Conservation (phyloP, 1,284 basidiomycete genomes). For the Paramarasmius palmivorus region DNA sequence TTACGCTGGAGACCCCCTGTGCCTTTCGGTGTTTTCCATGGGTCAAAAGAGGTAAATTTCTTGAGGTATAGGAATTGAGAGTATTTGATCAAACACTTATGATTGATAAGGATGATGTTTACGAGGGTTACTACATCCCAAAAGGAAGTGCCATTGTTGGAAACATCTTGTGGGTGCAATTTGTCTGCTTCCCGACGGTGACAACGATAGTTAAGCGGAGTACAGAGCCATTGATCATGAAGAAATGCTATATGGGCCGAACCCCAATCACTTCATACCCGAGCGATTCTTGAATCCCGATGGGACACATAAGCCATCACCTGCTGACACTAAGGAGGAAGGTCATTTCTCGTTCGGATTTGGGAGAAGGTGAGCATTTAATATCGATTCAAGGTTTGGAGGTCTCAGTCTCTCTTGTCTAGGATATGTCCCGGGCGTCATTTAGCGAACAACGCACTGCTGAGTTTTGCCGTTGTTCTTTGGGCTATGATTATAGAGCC, state of each 20-base stretch:
- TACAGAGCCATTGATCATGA: constrained; percentile 6
- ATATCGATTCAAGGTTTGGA: no score
- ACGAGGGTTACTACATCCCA: constrained; percentile 10
- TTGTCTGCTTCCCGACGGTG: no score
- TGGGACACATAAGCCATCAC: not conserved
- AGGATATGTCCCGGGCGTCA: no score
- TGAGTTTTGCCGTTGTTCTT: no score
- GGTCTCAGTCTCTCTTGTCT: no score
- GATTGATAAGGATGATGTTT: constrained; percentile 12
- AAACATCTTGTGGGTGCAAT: constrained; percentile 10
- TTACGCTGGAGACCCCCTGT: no score
- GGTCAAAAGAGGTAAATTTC: no score
- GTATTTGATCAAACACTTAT: not conserved
- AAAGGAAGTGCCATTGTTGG: not conserved
- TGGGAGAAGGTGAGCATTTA: constrained; percentile 9
- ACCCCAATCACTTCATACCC: constrained; percentile 5
- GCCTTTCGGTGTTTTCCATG: no score
- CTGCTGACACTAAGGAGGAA: constrained; percentile 1
- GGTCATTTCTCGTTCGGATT: constrained; percentile 10
- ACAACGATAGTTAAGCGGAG: not conserved
- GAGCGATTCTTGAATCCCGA: constrained; percentile 7
- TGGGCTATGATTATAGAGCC: no score
- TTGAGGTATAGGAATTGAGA: no score
- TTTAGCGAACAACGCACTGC: no score
- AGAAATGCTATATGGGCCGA: constrained; percentile 1